Conservation (phyloP, 2,329 filamentous ascomycete species). For the Pseudodiploospora longispora region DNA sequence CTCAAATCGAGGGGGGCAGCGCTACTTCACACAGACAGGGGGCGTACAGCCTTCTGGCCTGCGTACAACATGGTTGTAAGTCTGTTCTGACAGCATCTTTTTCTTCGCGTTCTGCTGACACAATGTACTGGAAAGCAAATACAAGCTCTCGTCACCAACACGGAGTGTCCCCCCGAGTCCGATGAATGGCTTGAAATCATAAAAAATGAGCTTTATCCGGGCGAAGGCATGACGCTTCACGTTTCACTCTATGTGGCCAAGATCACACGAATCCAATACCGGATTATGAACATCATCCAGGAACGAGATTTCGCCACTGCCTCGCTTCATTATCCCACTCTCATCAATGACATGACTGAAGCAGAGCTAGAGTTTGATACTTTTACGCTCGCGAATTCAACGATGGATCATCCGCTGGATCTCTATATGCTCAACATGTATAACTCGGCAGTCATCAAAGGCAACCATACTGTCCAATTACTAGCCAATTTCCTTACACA, state of each 20-base stretch:
- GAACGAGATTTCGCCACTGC: constrained; percentile 20
- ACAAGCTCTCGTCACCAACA: constrained; percentile 23
- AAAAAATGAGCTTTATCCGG: constrained; percentile 13
- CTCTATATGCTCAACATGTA: constrained; percentile 26
- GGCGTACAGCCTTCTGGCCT: constrained; percentile 29
- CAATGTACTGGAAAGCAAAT: constrained; percentile 23
- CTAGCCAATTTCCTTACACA: constrained; percentile 29
- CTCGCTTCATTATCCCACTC: constrained; percentile 17
- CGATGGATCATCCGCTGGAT: constrained; percentile 12
- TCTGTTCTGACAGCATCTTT: background rate
- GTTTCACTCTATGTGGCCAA: constrained; percentile 20
- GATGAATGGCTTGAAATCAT: constrained; percentile 27
- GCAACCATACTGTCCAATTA: constrained; percentile 23
- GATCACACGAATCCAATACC: constrained; percentile 19
- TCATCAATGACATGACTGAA: constrained; percentile 17
- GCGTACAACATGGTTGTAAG: constrained; percentile 30
- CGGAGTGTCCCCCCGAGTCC: constrained; percentile 27
- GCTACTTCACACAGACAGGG: constrained; percentile 15
- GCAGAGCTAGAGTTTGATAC: constrained; percentile 16
- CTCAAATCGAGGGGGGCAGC: constrained; percentile 24
- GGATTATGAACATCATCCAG: constrained; percentile 19
- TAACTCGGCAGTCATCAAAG: constrained; percentile 25
- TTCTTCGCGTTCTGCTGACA: constrained; percentile 8
- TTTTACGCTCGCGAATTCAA: constrained; percentile 10
- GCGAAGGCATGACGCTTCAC: constrained; percentile 20